Conservation (phyloP, 768 basidiomycete species). For the Favolaschia claudopus region DNA sequence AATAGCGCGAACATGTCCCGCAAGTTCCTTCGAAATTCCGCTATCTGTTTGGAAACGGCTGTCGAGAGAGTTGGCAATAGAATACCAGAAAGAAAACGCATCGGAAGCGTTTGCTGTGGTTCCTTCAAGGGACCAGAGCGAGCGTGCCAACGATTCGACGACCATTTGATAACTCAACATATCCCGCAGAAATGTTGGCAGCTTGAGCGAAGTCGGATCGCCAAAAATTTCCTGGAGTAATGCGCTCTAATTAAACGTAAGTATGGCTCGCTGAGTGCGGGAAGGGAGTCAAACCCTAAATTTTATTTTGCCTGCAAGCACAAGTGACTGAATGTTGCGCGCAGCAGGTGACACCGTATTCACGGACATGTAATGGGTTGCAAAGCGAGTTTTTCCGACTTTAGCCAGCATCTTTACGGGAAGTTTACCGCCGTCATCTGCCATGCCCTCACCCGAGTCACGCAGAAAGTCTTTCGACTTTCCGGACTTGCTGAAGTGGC, state of each 20-base stretch:
- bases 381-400: slow-evolving; percentile 13
- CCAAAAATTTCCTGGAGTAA: slow-evolving; percentile 5
- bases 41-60: slow-evolving; percentile 11
- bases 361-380: slow-evolving; percentile 10
- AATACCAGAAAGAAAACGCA: slow-evolving; percentile 40
- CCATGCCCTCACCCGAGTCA: not conserved
- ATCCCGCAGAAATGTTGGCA: slow-evolving; percentile 1
- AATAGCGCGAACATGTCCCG: slow-evolving; percentile 26
- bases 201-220: not conserved
- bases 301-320: not conserved
- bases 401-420: not conserved
- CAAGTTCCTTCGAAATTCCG: slow-evolving; percentile 23
- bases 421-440: not conserved
- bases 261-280: not conserved
- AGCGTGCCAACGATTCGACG: slow-evolving; percentile 1
- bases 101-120: slow-evolving; percentile 37
- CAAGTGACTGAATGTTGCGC: slow-evolving; percentile 4
- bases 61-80: slow-evolving; percentile 28
- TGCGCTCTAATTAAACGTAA: not conserved
- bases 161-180: slow-evolving; percentile 6
- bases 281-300: slow-evolving; percentile 3
- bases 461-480: slow-evolving; percentile 5
- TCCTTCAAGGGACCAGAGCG: slow-evolving; percentile 34
- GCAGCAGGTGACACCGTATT: not conserved
- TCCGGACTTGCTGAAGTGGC: slow-evolving; percentile 15